A percentile compares a stretch with the other conserved stretches of the same genome.
Conservation (phyloP, 345 rosid species). For the Ceriops decandra region DNA sequence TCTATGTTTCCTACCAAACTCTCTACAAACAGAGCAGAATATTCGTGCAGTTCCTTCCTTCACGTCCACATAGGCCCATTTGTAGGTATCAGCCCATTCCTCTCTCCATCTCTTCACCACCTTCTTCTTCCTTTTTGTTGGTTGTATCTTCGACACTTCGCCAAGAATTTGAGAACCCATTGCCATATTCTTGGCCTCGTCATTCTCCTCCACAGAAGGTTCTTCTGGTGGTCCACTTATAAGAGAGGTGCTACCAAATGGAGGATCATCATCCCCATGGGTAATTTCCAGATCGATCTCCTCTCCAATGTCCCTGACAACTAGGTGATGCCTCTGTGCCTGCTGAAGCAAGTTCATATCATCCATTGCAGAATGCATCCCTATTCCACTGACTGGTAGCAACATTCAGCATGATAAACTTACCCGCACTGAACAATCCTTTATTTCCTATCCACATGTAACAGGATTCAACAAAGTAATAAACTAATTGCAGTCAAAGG, state of each 20-base stretch:
- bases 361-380: constrained; percentile 93
- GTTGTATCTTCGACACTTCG: constrained; percentile 61
- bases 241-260: constrained; percentile 73
- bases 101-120: constrained; percentile 99
- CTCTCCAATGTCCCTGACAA: constrained; percentile 89
- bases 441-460: constrained; percentile 22
- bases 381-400: constrained; percentile 67
- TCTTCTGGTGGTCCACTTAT: constrained; percentile 61
- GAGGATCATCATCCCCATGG: constrained; percentile 81
- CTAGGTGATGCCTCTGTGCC: constrained; percentile 91
- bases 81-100: constrained; percentile 99
- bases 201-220: constrained; percentile 74
- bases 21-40: constrained; percentile 95
- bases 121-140: constrained; percentile 86
- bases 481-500: constrained; percentile 10
- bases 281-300: constrained; percentile 98
- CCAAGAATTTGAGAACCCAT: constrained; percentile 61
- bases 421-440: constrained; percentile 30
- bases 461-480: constrained; percentile 12
- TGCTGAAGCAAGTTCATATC: constrained; percentile 96
- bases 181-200: constrained; percentile 73
- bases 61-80: constrained; percentile 98
- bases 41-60: constrained; percentile 97
- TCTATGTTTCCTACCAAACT: constrained; percentile 94
- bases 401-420: constrained; percentile 92